phyloP scores from a whole-genome alignment of 1,284 basidiomycete genomes.

The Filobasidium uniguttulatum region DNA sequence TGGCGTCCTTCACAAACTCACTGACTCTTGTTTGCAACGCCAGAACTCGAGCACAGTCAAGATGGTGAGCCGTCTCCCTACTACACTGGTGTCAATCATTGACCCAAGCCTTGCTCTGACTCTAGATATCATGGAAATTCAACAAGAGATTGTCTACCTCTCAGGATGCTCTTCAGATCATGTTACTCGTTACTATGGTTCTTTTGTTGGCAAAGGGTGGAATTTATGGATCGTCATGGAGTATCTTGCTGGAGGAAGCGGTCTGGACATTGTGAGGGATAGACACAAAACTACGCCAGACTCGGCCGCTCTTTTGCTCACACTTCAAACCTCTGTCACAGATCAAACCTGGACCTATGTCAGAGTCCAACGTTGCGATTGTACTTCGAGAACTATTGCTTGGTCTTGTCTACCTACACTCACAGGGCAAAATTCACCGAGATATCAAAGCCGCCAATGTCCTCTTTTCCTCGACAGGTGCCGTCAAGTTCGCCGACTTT shows the following conservation, averaged over 20 bases:
- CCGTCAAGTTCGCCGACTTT: constrained; percentile 94
- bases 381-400: constrained; percentile 82
- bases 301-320: neutral
- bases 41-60: constrained; percentile 55
- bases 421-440: constrained; percentile 88
- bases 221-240: constrained; percentile 99
- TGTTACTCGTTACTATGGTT: constrained; percentile 91
- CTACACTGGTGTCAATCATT: neutral
- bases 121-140: constrained; percentile 87
- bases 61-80: constrained; percentile 8
- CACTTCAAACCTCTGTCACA: constrained; percentile 15
- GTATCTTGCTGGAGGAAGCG: constrained; percentile 94
- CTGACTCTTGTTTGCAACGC: neutral
- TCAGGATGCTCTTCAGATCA: constrained; percentile 92
- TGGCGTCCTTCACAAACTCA: no score
- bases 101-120: neutral
- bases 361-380: constrained; percentile 84
- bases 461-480: constrained; percentile 73
- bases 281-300: neutral
- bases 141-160: constrained; percentile 90
- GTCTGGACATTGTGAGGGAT: constrained; percentile 58
- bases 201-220: constrained; percentile 79
- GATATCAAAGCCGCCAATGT: constrained; percentile 99
- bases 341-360: constrained; percentile 78
- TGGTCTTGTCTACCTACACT: constrained; percentile 89